phyloP scores from a whole-genome alignment of 2,329 filamentous ascomycete genomes.

The Ophiostoma montium region DNA sequence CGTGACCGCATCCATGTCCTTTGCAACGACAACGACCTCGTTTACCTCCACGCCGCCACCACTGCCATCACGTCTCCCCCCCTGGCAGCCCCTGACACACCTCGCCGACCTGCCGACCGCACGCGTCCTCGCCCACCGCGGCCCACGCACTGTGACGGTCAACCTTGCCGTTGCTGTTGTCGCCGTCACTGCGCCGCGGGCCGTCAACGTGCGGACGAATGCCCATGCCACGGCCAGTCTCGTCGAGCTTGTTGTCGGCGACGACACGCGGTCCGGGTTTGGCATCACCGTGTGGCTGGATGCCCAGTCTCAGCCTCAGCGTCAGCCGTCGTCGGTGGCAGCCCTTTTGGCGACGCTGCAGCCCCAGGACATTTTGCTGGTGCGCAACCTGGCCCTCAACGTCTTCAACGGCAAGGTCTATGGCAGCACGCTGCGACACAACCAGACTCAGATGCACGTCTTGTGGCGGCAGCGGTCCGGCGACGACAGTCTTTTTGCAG shows the following conservation, averaged over 20 bases:
- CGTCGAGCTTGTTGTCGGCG: constrained; percentile 68
- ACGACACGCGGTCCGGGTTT: constrained; percentile 73
- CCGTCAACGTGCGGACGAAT: background rate
- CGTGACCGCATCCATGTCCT: background rate
- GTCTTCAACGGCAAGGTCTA: constrained; percentile 67
- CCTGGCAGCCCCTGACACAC: constrained; percentile 37
- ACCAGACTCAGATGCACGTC: constrained; percentile 55
- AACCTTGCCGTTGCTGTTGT: constrained; percentile 73
- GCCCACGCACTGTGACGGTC: constrained; percentile 68
- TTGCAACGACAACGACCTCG: background rate
- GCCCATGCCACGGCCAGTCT: background rate
- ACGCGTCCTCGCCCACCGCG: constrained; percentile 47
- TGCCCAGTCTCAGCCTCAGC: constrained; percentile 5
- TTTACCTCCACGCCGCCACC: background rate
- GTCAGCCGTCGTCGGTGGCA: constrained; percentile 18
- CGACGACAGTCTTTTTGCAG: constrained; percentile 34
- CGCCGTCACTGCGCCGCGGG: constrained; percentile 41
- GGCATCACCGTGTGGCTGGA: constrained; percentile 70
- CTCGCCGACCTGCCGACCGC: constrained; percentile 59
- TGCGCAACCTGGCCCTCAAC: constrained; percentile 66
- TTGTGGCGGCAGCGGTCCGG: constrained; percentile 40
- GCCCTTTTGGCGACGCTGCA: constrained; percentile 34
- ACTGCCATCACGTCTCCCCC: constrained; percentile 10
- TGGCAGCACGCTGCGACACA: constrained; percentile 64
- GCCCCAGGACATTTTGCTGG: constrained; percentile 61